Evolutionary conservation across 2,329 filamentous ascomycete genomes (phyloP), one percentile per base, ranked within the genome.

Genomic region (Pseudopithomyces maydicus): DNA sequence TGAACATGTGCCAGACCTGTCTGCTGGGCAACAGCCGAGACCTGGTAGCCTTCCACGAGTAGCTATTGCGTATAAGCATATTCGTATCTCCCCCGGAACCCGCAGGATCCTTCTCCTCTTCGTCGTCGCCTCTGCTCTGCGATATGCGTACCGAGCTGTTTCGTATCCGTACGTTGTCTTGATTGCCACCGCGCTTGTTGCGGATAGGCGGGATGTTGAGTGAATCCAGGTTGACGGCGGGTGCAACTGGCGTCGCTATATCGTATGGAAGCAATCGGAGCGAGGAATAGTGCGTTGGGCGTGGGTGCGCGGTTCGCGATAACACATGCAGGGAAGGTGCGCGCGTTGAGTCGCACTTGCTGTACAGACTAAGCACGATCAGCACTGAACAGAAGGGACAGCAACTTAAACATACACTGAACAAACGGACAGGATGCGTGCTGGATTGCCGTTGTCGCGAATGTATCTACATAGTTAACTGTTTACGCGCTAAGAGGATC

Each of bases 1-100:
- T 91, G 61, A 96, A 72, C 67, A 91, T 85, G 51, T 77, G 74
- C 67, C 75, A 75, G 44, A 82, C 66, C 45, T 89, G 88, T 75
- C 91, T 86, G 66, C 87, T 88, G 55, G 91, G 89, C 42, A 92
- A 92, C 67, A 97, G 80, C 71, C 87, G 85, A 69, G 90, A 84
- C 80, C 87, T 90, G 66, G 93, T 90, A 65, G 91, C 90, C 83
- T 96, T 97, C 93, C 94, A 98, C 77, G 88, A 85, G 75, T 91
- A 91, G 76, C 90, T 90, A 79, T 96, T 96, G 64, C 91, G 90
- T 69, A 96, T 87, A 81, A 97, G 87, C 93, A 97, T 97, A 50
- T 47, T 69, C 63, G 39, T 35, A 55, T 68, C 55, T 45, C 45
- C 41, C 43, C 51, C 56, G 52, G 53, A 59, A 58, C 59, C 63